These are phyloP conservation scores for Zea mays DNA, from an alignment of 176 grass and related monocot genomes.

Conservation along the genomic window Zm-B73-REFERENCE-NAM-5.0 NC_050102.1:171419001-171419500, in stretches of 20 bases:
- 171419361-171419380: slow-evolving; percentile 86
- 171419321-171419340: slow-evolving; percentile 71
- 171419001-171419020: not conserved
- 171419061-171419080: not conserved
- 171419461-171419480: slow-evolving; percentile 77
- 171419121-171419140: slow-evolving; percentile 80
- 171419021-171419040: too few species aligned
- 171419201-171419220: slow-evolving; percentile 90
- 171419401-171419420: slow-evolving; percentile 64
- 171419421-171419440: slow-evolving; percentile 72
- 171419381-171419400: slow-evolving; percentile 84
- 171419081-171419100: not conserved
- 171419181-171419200: slow-evolving; percentile 85
- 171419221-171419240: slow-evolving; percentile 88
- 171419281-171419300: slow-evolving; percentile 66
- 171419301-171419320: slow-evolving; percentile 39
- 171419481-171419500: not conserved
- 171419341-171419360: slow-evolving; percentile 79
- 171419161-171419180: slow-evolving; percentile 94
- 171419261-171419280: slow-evolving; percentile 97
- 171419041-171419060: slow-evolving; percentile 14
- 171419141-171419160: slow-evolving; percentile 85
- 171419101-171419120: slow-evolving; percentile 55
- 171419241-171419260: slow-evolving; percentile 94
- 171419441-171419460: slow-evolving; percentile 98